These are phyloP conservation scores for Solanum aculeatissimum DNA, from an alignment of 305 asterid genomes.

Conservation along the genomic window DNA sequence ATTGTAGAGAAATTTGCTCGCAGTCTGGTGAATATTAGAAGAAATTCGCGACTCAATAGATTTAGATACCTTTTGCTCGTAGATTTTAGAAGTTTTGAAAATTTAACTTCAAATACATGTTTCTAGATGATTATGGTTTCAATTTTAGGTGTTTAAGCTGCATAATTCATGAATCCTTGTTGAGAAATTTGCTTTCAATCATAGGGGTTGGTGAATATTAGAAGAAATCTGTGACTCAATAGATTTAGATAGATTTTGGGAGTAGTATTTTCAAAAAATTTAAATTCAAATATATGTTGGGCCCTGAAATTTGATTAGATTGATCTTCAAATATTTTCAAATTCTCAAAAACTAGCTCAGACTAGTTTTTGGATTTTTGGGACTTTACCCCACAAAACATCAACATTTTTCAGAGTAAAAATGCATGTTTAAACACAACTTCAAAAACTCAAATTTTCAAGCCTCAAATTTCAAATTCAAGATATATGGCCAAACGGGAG, in stretches of 20 bases:
- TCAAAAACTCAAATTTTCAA: background rate
- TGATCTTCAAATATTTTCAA: too few relatives aligned
- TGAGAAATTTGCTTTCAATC: background rate
- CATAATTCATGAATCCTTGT: background rate
- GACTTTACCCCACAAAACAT: background rate
- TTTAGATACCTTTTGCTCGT: background rate
- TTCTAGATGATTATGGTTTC: background rate
- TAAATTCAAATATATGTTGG: background rate
- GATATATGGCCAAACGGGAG: background rate
- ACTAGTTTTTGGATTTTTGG: background rate
- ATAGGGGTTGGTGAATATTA: background rate
- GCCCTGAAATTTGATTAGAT: too few relatives aligned
- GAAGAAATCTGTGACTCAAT: background rate
- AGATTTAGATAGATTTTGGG: background rate
- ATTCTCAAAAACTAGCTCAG: background rate
- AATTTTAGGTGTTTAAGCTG: background rate
- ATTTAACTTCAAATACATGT: background rate
- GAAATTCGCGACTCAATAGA: background rate
- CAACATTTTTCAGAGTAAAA: background rate
- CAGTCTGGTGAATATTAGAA: background rate
- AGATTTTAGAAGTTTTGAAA: background rate
- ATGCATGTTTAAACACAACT: background rate
- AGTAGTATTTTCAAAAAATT: background rate
- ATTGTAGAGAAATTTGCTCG: background rate
- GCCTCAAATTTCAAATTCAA: background rate